phyloP scores from a whole-genome alignment of 2,329 filamentous ascomycete species.

The Curvularia eragrostidis region DNA sequence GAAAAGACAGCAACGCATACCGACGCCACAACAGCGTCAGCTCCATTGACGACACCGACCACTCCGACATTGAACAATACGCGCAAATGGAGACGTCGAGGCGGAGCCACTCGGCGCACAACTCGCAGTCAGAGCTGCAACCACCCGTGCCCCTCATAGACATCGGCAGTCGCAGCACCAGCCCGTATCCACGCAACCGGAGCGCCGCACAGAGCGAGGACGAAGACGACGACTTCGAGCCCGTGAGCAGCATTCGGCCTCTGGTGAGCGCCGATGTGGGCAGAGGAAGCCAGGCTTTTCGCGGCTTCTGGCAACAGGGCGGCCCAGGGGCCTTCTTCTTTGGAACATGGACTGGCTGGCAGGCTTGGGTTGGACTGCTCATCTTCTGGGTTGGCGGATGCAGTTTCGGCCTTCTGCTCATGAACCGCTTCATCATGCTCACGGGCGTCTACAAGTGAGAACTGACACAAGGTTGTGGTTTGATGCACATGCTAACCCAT shows the following conservation, averaged over 20 bases:
- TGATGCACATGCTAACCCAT: conserved; percentile 22
- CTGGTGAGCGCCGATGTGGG: conserved; percentile 46
- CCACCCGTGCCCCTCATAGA: conserved; percentile 55
- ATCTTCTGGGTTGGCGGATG: conserved; percentile 58
- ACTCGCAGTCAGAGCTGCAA: conserved; percentile 48
- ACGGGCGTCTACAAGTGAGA: conserved; percentile 56
- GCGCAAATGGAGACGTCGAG: conserved; percentile 38
- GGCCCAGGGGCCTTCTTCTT: conserved; percentile 59
- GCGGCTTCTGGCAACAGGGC: conserved; percentile 48
- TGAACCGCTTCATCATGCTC: conserved; percentile 60
- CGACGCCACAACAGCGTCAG: conserved; percentile 45
- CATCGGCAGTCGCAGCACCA: conserved; percentile 51
- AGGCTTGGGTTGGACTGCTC: conserved; percentile 56
- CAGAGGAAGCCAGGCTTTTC: conserved; percentile 24
- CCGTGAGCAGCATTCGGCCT: conserved; percentile 49
- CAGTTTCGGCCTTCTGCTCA: conserved; percentile 56
- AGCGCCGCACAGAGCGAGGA: conserved; percentile 56
- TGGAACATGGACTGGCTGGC: conserved; percentile 56
- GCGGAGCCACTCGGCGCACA: conserved; percentile 37
- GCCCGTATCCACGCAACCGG: conserved; percentile 53
- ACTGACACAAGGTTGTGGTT: neutral
- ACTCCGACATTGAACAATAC: conserved; percentile 45
- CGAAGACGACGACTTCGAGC: conserved; percentile 54
- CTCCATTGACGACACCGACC: conserved; percentile 50
- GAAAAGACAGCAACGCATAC: conserved; percentile 20